Percentiles rank a stretch among this genome's conserved stretches.
These are phyloP conservation scores for Pachyrhizus erosus DNA, from an alignment of 306 rosid species.

Conservation along the genomic window DNA sequence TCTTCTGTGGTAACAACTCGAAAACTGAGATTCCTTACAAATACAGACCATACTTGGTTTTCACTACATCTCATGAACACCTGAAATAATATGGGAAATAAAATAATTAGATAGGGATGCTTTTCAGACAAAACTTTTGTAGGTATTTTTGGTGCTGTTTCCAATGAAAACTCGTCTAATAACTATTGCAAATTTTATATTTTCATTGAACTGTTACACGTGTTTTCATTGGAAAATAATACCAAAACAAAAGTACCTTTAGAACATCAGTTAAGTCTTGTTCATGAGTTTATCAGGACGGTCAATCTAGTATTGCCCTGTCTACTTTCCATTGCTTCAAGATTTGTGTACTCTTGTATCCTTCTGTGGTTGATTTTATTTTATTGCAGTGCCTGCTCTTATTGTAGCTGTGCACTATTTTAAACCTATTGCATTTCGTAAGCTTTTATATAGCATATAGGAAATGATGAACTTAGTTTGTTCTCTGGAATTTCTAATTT, in stretches of 20 bases:
- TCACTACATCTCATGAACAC: neutral
- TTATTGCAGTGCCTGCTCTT: slow-evolving; percentile 1
- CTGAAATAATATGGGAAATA: slow-evolving; percentile 7
- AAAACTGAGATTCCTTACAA: slow-evolving; percentile 10
- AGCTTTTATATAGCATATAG: slow-evolving; percentile 9
- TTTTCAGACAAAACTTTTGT: neutral
- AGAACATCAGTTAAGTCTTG: neutral
- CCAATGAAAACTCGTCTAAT: neutral
- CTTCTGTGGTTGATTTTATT: slow-evolving; percentile 16
- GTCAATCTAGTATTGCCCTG: slow-evolving; percentile 4
- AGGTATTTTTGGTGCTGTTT: neutral
- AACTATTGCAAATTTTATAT: neutral
- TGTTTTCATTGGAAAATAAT: neutral
- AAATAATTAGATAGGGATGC: neutral
- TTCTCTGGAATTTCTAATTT: slow-evolving; percentile 39
- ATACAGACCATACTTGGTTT: neutral
- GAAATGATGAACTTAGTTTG: neutral
- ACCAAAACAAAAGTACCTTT: neutral
- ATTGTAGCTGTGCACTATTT: neutral
- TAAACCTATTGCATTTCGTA: neutral
- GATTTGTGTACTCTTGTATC: neutral
- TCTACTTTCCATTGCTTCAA: neutral
- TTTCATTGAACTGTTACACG: neutral
- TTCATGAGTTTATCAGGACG: slow-evolving; percentile 1
- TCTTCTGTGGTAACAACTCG: neutral